Base-by-base conservation (phyloP, 345 rosid genomes). In the Murraya koenigii region DNA sequence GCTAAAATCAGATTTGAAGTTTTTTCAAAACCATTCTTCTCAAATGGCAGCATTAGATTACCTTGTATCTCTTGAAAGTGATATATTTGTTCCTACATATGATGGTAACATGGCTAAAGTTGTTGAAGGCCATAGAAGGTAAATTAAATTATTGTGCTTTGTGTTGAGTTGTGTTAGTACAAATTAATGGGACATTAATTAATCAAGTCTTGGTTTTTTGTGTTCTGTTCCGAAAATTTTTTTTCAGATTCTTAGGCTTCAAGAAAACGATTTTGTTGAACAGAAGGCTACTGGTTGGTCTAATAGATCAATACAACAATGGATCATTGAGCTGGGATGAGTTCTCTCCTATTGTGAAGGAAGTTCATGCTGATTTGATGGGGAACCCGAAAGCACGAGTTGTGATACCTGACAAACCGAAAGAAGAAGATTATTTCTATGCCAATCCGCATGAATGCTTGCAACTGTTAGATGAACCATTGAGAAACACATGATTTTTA, bases 81-180 rank as follows among this genome's bases (percentile, higher is more conserved):
- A 95, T 78, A 88, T 91, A 82, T 95, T 95, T 80, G 88, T 95
- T 80, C 97, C 98, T 36, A 95, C 98, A 6, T 87, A 91, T 74
- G 94, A 93, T 59, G 98, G 98, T 64, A 95, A 95, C 84, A 93
- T 95, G 98, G 98, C 98, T 38, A 95, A 85, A 87, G 98, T 95
- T n/a, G 97, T 95, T 20, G 98, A 93, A 90, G 98, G 98, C 83
- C 98, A 95, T 81, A 90, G 98, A 69, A 93, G 98, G 98, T 95
- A 83, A 70, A 36, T 59, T 25, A 28, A 61, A 8, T 5, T 3
- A 3, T 17, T 66, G 6, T 35, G 19, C 5, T 41, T 67, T 75
- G 13, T 4, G 6, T 44, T 75, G 39, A 4, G 20, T 30, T 47
- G 25, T 25, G 28, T 63, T 52, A 25, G 35, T 63, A 63, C 66